A percentile compares a stretch with the other conserved stretches of the same genome.
phyloP scores from a whole-genome alignment of 129 eudicot species.

The Artemisia annua region DNA sequence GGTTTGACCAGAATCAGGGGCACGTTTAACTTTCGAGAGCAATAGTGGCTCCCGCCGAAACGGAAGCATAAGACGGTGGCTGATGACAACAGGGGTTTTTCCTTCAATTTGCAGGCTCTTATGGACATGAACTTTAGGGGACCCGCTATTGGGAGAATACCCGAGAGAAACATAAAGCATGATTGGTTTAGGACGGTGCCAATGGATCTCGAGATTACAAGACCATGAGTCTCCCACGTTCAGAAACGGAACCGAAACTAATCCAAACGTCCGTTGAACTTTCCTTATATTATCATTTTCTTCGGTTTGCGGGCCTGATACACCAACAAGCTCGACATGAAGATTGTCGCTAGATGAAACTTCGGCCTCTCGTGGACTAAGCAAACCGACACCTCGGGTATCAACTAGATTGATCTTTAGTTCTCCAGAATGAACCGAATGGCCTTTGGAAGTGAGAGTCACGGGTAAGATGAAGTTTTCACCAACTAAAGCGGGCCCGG shows the following conservation, averaged over 20 bases:
- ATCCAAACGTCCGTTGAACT: constrained; percentile 88
- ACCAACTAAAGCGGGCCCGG: constrained; percentile 90
- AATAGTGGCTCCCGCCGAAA: constrained; percentile 82
- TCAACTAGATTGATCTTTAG: constrained; percentile 90
- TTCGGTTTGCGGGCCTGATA: constrained; percentile 28
- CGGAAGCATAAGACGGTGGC: constrained; percentile 79
- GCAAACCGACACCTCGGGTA: constrained; percentile 85
- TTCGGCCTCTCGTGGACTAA: constrained; percentile 84
- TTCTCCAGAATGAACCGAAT: constrained; percentile 77
- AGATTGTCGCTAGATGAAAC: constrained; percentile 59
- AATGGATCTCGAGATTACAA: constrained; percentile 81
- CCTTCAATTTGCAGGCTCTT: constrained; percentile 93
- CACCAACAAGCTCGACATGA: constrained; percentile 85
- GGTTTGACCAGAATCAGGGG: constrained; percentile 45
- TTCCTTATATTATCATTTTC: constrained; percentile 50
- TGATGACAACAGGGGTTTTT: constrained; percentile 66
- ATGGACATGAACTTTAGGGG: constrained; percentile 81
- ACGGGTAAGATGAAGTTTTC: constrained; percentile 84
- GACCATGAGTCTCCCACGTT: constrained; percentile 80
- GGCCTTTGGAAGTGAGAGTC: constrained; percentile 76
- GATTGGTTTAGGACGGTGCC: constrained; percentile 92
- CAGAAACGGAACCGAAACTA: constrained; percentile 77
- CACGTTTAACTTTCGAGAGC: constrained; percentile 61
- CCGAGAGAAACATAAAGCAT: constrained; percentile 92
- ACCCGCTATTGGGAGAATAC: constrained; percentile 58